phyloP scores from a whole-genome alignment of 75 land plant genomes.

The Cunninghamia lanceolata region DNA sequence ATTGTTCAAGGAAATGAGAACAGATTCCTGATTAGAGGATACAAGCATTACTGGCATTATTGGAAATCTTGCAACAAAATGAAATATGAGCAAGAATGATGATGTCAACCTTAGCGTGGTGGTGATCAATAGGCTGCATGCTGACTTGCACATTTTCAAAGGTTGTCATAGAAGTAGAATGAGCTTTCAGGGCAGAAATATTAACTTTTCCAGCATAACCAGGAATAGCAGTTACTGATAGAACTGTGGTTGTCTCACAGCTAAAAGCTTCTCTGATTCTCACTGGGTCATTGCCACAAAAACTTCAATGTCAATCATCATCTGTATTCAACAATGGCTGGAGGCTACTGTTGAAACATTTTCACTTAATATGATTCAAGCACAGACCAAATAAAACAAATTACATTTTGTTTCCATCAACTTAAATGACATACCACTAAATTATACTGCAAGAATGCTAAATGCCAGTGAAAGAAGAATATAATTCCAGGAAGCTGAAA shows the following conservation, averaged over 20 bases:
- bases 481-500: background rate
- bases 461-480: background rate
- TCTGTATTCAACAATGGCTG: constrained; percentile 6
- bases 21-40: background rate
- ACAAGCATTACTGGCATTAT: background rate
- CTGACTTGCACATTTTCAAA: constrained; percentile 31
- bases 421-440: background rate
- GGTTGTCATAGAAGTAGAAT: constrained; percentile 22
- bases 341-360: constrained; percentile 12
- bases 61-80: background rate
- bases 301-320: constrained; percentile 10
- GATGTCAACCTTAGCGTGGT: constrained; percentile 32
- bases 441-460: background rate
- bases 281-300: constrained; percentile 25
- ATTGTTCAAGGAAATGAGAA: background rate
- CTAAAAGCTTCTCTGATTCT: constrained; percentile 19
- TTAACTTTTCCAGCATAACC: constrained; percentile 30
- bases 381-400: background rate
- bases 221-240: constrained; percentile 22
- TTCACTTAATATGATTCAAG: background rate
- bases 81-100: background rate
- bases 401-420: background rate
- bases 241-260: constrained; percentile 24
- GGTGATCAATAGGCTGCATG: constrained; percentile 31
- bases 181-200: constrained; percentile 28